Base-by-base conservation (phyloP, 495 filamentous ascomycete genomes). In the Aspergillus olivimuriae region DNA sequence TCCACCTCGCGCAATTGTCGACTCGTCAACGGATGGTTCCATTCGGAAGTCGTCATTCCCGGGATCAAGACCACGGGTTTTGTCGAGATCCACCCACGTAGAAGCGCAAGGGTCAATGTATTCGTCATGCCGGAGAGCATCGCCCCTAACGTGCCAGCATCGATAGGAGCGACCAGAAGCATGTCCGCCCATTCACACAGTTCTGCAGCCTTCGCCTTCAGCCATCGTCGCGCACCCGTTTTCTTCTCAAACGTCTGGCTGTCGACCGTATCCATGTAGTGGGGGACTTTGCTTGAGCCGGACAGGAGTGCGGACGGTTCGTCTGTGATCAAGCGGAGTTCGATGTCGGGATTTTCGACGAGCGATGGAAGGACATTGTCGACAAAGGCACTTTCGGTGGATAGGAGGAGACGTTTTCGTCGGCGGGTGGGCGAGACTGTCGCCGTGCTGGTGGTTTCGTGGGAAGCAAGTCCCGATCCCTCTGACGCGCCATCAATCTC, bases 101-200 rank as follows among this genome's bases (percentile, higher is more conserved):
- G 57, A 4, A 90, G 76, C 30, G 86, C 79, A 28, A 90, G 66
- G 3, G 89, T 71, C 34, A 89, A 69, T 5, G 77, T 88, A 50
- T 83, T 84, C 3, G 84, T 80, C 30, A 87, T 73, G 22, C 87
- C 88, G 23, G 81, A 76, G 57, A 92, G 70, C 87, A 94, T 91
- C 57, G 82, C 86, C 12, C 84, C 85, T 42, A 94, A 63, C 32
- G 78, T 78, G 60, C 87, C 84, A 26, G 86, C 85, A 53, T 89
- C 83, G 40, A 94, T 81, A n/a, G 87, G 86, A 12, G 84, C 86
- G 10, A 92, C 74, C 17, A 92, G 73, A 14, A 92, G 70, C 57
- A 94, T 66, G 62, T 92, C 85, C n/a, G 87, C 86, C 88, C 88
- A 94, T 52, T 86, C 80, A 48, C 83, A 83, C 21, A 89, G 74